phyloP scores from a whole-genome alignment of 129 eudicot genomes.

The Rutidosis leptorrhynchoides region DNA sequence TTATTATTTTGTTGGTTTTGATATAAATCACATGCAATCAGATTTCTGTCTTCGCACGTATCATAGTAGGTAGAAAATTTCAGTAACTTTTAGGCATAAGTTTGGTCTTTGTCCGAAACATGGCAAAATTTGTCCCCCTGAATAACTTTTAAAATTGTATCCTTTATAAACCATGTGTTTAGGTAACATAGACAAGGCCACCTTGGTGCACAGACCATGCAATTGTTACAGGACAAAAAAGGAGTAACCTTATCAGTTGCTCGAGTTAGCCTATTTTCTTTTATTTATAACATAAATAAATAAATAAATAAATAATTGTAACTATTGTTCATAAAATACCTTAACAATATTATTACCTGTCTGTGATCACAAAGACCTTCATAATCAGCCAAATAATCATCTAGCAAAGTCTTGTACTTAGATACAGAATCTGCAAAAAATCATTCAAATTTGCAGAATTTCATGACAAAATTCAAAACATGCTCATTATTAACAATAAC shows the following conservation, averaged over 20 bases:
- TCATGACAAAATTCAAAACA: background rate
- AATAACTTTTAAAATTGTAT: background rate
- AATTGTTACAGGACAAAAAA: background rate
- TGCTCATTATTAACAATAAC: constrained; percentile 13
- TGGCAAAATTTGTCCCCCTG: background rate
- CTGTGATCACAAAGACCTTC: constrained; percentile 66
- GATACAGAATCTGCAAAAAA: constrained; percentile 40
- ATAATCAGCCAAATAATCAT: constrained; percentile 68
- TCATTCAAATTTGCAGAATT: background rate
- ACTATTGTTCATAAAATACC: background rate
- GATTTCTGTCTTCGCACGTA: background rate
- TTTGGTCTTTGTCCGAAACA: background rate
- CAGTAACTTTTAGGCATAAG: background rate
- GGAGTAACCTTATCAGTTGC: background rate
- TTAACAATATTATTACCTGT: constrained; percentile 53
- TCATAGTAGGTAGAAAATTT: background rate
- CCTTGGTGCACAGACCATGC: background rate
- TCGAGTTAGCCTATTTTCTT: background rate
- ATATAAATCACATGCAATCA: background rate
- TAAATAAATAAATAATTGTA: no score
- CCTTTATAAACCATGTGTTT: background rate
- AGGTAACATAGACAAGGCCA: background rate
- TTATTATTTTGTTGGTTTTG: background rate
- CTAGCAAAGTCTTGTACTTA: constrained; percentile 56
- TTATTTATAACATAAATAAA: no score